phyloP scores from a whole-genome alignment of 345 rosid species.

The Rhodomyrtus tomentosa region DNA sequence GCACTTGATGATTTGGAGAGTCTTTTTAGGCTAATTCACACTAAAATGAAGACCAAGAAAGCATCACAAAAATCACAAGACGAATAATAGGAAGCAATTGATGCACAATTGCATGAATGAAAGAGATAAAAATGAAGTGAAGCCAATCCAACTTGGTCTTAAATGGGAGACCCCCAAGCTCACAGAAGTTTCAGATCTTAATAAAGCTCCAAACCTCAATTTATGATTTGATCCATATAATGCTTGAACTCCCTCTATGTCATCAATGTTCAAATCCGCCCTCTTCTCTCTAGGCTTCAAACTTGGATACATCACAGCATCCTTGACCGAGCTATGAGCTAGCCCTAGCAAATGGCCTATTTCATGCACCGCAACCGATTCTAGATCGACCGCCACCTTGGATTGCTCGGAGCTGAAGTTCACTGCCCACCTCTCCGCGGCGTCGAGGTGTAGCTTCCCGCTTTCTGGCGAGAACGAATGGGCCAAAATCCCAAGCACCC shows the following conservation, averaged over 20 bases:
- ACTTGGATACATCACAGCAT: constrained; percentile 87
- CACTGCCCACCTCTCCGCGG: constrained; percentile 73
- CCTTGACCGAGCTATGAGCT: constrained; percentile 46
- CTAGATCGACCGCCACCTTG: constrained; percentile 61
- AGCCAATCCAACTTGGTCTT: neutral
- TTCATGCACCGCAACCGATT: constrained; percentile 81
- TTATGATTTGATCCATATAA: constrained; percentile 75
- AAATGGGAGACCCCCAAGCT: neutral
- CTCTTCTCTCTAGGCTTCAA: constrained; percentile 62
- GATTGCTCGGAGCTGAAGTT: constrained; percentile 53
- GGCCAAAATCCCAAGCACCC: constrained; percentile 64
- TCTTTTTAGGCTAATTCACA: neutral
- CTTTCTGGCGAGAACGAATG: constrained; percentile 81
- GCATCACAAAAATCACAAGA: neutral
- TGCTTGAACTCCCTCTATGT: constrained; percentile 61
- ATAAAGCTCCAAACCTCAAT: constrained; percentile 31
- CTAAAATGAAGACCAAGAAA: neutral
- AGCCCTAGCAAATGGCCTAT: constrained; percentile 78
- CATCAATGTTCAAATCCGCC: constrained; percentile 44
- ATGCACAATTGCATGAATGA: neutral
- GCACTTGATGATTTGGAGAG: neutral
- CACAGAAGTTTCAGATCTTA: constrained; percentile 56
- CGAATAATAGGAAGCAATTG: neutral
- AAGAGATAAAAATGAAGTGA: neutral
- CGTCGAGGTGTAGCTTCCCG: constrained; percentile 71